Percentiles rank a stretch among this genome's conserved stretches.
These are phyloP conservation scores for Panellus pusillus DNA, from an alignment of 768 basidiomycete species.

Conservation along the genomic window DNA sequence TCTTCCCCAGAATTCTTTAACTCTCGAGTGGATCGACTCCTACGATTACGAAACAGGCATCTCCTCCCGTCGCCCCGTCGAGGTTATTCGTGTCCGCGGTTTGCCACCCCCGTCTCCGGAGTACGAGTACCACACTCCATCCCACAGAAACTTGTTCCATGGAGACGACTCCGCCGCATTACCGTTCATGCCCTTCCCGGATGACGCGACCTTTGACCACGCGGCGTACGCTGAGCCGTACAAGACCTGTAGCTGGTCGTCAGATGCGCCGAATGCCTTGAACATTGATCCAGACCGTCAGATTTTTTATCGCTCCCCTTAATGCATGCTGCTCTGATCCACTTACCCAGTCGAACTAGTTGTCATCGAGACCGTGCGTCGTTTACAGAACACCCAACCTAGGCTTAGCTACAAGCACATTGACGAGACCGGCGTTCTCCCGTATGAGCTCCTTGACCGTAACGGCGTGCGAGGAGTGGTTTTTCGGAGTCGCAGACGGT, in stretches of 20 bases:
- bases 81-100: slow-evolving; percentile 12
- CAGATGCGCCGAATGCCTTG: neutral
- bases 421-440: slow-evolving; percentile 49
- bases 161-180: slow-evolving; percentile 61
- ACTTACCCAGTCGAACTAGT: slow-evolving; percentile 47
- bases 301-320: slow-evolving; percentile 10
- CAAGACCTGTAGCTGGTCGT: slow-evolving; percentile 52
- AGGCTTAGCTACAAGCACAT: slow-evolving; percentile 46
- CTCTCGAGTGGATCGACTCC: slow-evolving; percentile 1
- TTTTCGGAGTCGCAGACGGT: slow-evolving; percentile 22
- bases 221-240: slow-evolving; percentile 41
- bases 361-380: slow-evolving; percentile 45
- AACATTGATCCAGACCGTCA: slow-evolving; percentile 37
- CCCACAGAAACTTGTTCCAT: slow-evolving; percentile 43
- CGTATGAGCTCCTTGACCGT: slow-evolving; percentile 33
- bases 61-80: slow-evolving; percentile 6
- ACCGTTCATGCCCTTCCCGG: slow-evolving; percentile 62
- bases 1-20: neutral
- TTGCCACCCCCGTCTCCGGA: slow-evolving; percentile 30
- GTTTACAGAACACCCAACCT: slow-evolving; percentile 37
- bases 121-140: slow-evolving; percentile 61
- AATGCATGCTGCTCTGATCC: neutral
- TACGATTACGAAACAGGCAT: slow-evolving; percentile 16
- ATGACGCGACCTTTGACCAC: slow-evolving; percentile 55
- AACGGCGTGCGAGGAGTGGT: slow-evolving; percentile 29